Evolutionary conservation across 352 stramenopile species (phyloP), one percentile per base, ranked within the genome.

Genomic region (Phytophthora brassicae): DNA sequence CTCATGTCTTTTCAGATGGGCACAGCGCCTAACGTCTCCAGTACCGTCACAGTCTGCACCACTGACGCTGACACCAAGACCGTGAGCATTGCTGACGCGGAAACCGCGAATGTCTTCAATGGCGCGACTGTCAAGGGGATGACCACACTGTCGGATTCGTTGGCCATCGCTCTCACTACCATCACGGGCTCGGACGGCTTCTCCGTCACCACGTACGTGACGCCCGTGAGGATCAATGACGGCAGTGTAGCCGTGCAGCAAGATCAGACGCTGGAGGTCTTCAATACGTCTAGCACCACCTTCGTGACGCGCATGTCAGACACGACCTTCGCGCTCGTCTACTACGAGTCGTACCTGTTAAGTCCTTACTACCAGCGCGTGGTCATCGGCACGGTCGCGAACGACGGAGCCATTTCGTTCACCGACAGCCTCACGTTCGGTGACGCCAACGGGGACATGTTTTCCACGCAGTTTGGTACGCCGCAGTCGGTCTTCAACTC

Each of bases 261-360:
- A 50, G 71, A 79, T 17, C 67, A 74, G 47, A 77, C 75, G 20
- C 66, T 78, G 12, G 64, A 81, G 24, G 78, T 64, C 0, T 75
- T 69, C 67, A 89, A 88, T 56, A 80, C 75, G 61, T 88, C 77
- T 64, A 66, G 56, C 39, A 89, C 79, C 50, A 91, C 73, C 64
- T 90, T 88, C 48, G 70, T 93, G 49, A 74, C 76, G 33, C 77
- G 77, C 31, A 51, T 93, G 28, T 90, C 80, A 39, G 79, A 84
- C 49, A 77, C 74, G 53, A 70, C 55, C 46, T 93, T 93, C 56
- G 81, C 79, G 0, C 56, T 86, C 1, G 72, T 77, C 17, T 90
- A 82, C 56, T 93, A 86, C 64, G 81, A 91, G 60, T 78, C 79
- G 46, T 90, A 91, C 69, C 52, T 63, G 26, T 22, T 49, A n/a